phyloP scores from a whole-genome alignment of 2,329 filamentous ascomycete species.

The Fusarium vanettenii region DNA sequence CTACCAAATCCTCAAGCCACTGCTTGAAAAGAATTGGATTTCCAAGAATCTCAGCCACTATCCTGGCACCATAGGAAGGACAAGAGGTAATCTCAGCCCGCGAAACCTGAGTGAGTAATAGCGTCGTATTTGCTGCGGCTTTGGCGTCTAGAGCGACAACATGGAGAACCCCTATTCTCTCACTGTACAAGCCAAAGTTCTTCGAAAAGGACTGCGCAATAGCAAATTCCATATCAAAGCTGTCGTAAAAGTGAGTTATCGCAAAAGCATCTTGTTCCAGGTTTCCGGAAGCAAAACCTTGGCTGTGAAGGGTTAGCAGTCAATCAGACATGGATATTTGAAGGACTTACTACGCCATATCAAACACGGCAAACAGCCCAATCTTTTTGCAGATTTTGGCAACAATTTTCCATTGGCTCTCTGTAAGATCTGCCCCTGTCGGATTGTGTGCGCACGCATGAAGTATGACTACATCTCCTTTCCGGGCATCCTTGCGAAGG shows the following conservation, averaged over 20 bases:
- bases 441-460: constrained; percentile 55
- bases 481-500: constrained; percentile 38
- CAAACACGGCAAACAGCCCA: constrained; percentile 50
- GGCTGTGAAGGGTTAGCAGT: constrained; percentile 11
- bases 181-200: constrained; percentile 53
- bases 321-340: background rate
- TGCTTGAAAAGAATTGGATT: background rate
- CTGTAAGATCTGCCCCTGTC: constrained; percentile 50
- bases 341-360: constrained; percentile 46
- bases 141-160: constrained; percentile 7
- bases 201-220: constrained; percentile 52
- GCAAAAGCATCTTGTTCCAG: constrained; percentile 49
- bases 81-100: background rate
- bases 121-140: background rate
- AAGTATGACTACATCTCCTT: constrained; percentile 49
- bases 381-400: constrained; percentile 45
- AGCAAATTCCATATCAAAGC: constrained; percentile 32
- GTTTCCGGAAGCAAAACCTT: constrained; percentile 52
- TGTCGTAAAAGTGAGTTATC: constrained; percentile 39
- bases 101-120: background rate
- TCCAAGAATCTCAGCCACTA: background rate
- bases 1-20: background rate
- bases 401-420: constrained; percentile 49
- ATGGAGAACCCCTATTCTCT: constrained; percentile 46
- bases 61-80: background rate